Conservation (phyloP, 1,139 yeast species). For the Magnusiomyces tetraspermus region DNA sequence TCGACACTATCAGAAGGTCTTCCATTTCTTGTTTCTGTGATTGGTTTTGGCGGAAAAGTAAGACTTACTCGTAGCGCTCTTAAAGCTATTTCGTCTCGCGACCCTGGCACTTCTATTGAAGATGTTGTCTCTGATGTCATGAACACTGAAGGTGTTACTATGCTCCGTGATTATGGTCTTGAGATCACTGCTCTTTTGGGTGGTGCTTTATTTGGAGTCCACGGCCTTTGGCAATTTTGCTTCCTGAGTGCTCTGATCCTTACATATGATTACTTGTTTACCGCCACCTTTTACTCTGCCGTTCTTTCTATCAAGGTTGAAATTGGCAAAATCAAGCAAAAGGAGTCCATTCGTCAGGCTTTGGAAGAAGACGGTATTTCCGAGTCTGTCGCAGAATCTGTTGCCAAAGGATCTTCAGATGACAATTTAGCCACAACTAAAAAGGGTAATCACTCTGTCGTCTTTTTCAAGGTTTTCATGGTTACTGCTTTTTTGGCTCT, state of each 20-base stretch:
- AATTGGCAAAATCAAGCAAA: conserved; percentile 78
- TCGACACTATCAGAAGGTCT: conserved; percentile 81
- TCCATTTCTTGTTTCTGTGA: conserved; percentile 85
- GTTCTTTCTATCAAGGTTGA: conserved; percentile 83
- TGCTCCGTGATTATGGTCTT: conserved; percentile 70
- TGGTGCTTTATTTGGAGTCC: conserved; percentile 63
- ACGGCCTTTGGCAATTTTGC: conserved; percentile 67
- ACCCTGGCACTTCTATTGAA: conserved; percentile 22
- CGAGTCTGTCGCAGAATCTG: conserved; percentile 57
- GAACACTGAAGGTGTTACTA: conserved; percentile 54
- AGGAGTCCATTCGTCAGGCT: conserved; percentile 69
- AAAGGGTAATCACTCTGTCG: conserved; percentile 33
- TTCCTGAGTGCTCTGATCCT: conserved; percentile 65
- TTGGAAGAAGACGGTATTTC: conserved; percentile 92
- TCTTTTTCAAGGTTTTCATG: conserved; percentile 56
- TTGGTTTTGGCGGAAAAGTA: conserved; percentile 87
- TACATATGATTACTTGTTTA: conserved; percentile 61
- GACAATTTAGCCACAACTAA: conserved; percentile 19
- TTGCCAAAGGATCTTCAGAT: conserved; percentile 40
- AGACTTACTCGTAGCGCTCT: conserved; percentile 61
- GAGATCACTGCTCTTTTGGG: conserved; percentile 65
- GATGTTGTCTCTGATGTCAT: conserved; percentile 48
- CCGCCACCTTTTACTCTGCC: conserved; percentile 78
- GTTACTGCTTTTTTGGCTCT: conserved; percentile 59
- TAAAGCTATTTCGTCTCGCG: conserved; percentile 17